Base-by-base conservation (phyloP, 768 basidiomycete species). In the Ephemerocybe angulata region DNA sequence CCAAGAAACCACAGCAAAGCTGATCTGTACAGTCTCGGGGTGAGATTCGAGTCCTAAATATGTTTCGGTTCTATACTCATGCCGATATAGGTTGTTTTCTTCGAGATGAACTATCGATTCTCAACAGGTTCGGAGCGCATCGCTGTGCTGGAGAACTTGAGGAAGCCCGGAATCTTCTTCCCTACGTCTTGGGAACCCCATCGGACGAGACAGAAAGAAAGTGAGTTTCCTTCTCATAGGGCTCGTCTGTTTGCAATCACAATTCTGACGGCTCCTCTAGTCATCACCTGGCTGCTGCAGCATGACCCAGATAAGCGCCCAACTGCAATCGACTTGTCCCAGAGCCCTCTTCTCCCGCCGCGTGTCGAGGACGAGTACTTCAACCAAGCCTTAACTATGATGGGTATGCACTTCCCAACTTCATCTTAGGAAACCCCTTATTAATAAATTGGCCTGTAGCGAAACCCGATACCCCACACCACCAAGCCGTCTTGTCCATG, bases 21-120 rank as follows among this genome's bases (percentile, higher is more conserved):
- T 0, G 95, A 98, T 63, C 87, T 98, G 81, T 98, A 95, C 66
- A 93, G 92, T 67, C 80, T 96, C 10, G 95, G 94, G 22, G 92
- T 93, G 65, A 50, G 85, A 75, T 21, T 15, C 12, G 17, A 52
- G 13, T 21, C 40, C 31, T 10, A 19, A 7, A 21, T 10, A n/a
- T 35, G 19, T 11, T 3, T 15, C 13, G 15, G 27, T 17, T 52
- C 2, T 30, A 27, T 19, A 38, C 21, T 58, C 21, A 52, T 46
- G 5, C 52, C 40, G 3, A 54, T 41, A 21, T 58, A 94, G 91
- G 86, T 98, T 60, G 94, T 97, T 13, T 97, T 97, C 70, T 97
- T 98, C 63, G 95, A 98, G 73, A 96, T 97, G 93, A 94, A 92
- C 67, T 91, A 87, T 69, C 63, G 74, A 17, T 93, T 97, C 70